Base-by-base conservation (phyloP, 2,329 filamentous ascomycete species). In the Aureobasidium sp. region DNA sequence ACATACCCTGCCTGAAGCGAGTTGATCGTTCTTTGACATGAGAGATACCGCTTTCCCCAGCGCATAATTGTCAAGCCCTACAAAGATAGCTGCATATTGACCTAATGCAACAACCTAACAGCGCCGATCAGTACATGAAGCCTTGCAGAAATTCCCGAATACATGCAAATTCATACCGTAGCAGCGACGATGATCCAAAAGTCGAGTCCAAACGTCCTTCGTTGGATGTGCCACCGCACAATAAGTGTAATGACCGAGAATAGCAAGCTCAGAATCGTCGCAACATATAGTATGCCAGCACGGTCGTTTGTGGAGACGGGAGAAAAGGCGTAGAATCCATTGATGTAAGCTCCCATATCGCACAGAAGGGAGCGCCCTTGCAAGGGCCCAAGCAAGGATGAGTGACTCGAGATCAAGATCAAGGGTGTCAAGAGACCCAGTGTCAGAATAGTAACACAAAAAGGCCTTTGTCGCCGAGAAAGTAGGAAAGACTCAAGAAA, bases 241-340 rank as follows among this genome's bases (percentile, higher is more conserved):
- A 65, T 50, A n/a, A 71, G 62, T 0, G 68, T 68, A 26, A 70
- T 62, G 44, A 69, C 46, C 15, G 68, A 67, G 62, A 70, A 71
- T 24, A 70, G 63, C 43, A 67, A 55, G 41, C 65, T 64, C 44
- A 71, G 63, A n/a, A 71, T 66, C 2, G 66, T 64, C n/a, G 67
- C 67, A 17, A 71, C 70, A 66, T 67, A 71, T 15, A 71, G 52
- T 63, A 69, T 53, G 53, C 70, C 66, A 48, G 68, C 65, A 65
- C 68, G 64, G 59, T 67, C 68, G 43, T 63, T 65, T 12, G 63
- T 63, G 34, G 67, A 69, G 24, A 69, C 63, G 12, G 67, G 63
- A 46, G 61, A 43, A 37, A 63, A 63, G 27, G 34, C 61, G 44
- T 63, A 63, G 61, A 48, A 63, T 17, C 61, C 61, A 51, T 63